These are phyloP conservation scores for Sophora flavescens DNA, from an alignment of 306 rosid species.

Conservation along the genomic window DNA sequence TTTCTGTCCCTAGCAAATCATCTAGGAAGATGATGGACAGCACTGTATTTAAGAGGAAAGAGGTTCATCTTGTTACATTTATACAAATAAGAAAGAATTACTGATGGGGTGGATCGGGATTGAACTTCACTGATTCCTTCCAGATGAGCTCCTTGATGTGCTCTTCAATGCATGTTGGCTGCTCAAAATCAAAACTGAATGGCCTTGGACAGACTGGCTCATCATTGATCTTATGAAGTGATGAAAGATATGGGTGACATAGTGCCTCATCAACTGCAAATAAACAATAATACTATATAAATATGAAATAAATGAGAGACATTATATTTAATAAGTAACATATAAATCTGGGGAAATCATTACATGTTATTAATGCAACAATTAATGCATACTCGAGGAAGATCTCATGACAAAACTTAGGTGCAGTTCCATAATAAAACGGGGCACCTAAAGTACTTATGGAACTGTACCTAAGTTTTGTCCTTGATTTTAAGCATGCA, in stretches of 20 bases:
- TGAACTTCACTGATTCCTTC: slow-evolving; percentile 91
- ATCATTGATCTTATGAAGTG: slow-evolving; percentile 84
- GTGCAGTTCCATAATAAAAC: no score
- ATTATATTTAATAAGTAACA: background rate
- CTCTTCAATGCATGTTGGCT: slow-evolving; percentile 92
- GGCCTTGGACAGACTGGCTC: slow-evolving; percentile 87
- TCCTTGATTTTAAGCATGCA: background rate
- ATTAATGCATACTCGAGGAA: background rate
- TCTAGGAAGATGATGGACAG: slow-evolving; percentile 45
- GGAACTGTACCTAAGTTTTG: no score
- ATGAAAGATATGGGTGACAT: slow-evolving; percentile 79
- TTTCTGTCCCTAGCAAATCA: slow-evolving; percentile 50
- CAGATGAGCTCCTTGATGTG: slow-evolving; percentile 95
- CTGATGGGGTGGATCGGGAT: slow-evolving; percentile 82
- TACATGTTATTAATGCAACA: background rate
- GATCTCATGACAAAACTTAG: background rate
- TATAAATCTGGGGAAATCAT: background rate
- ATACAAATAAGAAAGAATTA: slow-evolving; percentile 51
- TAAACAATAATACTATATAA: slow-evolving; percentile 27
- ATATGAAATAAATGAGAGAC: background rate
- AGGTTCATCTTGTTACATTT: slow-evolving; percentile 49
- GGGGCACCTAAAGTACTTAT: no score
- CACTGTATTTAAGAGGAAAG: slow-evolving; percentile 41
- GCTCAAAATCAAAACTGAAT: slow-evolving; percentile 90
- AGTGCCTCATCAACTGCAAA: slow-evolving; percentile 95